Base-by-base conservation (phyloP, 495 filamentous ascomycete genomes). In the Hyaloscypha finlandica region DNA sequence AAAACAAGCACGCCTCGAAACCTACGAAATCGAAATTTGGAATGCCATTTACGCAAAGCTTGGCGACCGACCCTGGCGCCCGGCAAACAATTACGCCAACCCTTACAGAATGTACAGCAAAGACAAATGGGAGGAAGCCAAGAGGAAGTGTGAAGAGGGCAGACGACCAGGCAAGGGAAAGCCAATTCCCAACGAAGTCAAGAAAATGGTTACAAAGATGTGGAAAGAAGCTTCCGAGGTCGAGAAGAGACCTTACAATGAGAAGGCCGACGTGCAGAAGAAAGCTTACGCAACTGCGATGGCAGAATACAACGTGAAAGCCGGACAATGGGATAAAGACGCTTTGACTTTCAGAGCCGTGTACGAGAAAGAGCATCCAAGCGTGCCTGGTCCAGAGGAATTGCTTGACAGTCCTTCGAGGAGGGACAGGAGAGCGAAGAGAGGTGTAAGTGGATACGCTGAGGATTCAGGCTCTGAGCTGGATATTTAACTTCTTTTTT, bases 51-150 rank as follows among this genome's bases (percentile, higher is more conserved):
- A 88, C 39, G 74, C 82, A 14, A 79, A 88, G 67, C 83, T 97
- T 65, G 95, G 95, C 37, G 83, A 88, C 11, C 85, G 90, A 1
- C 91, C 92, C 0, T 78, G 82, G 57, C 86, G 85, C 62, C 95
- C 95, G 0, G 79, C 83, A 33, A 88, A 91, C 61, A 81, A 86
- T 1, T 87, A 86, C 2, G 84, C 86, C 1, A 95, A 93, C 69
- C 86, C 89, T 4, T 93, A 91, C 78, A 81, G 91, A 20, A 80
- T 92, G 14, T 95, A 85, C 77, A 91, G 91, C 63, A 95, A 92
- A 67, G 90, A 91, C 61, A 85, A 89, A 70, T 96, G 90, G 89
- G 83, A 87, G 29, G 84, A 82, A 61, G 92, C 89, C 72, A 92
- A 92, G 70, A 80, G 79, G 35, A 81, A 86, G 68, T 92, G 91